Conservation (phyloP, 1,284 basidiomycete genomes). For the Ceratobasidium sp. region DNA sequence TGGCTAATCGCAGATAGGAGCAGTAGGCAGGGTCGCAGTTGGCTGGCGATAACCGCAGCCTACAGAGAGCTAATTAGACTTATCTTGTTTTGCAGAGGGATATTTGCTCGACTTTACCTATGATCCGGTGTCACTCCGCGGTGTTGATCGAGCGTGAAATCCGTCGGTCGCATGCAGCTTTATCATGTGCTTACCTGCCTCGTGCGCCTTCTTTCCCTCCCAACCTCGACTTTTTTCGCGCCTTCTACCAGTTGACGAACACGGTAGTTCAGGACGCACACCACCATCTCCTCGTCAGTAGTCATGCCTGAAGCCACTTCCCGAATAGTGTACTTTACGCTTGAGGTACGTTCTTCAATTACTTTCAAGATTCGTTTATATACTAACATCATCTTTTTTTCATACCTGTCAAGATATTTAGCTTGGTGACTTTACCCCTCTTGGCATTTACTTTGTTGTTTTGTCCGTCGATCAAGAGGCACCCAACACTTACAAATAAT, state of each 20-base stretch:
- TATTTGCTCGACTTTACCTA: not conserved
- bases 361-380: not conserved
- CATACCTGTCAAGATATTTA: not conserved
- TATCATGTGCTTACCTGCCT: not conserved
- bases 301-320: slow-evolving; percentile 16
- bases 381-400: not conserved
- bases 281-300: not conserved
- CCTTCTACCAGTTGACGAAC: not conserved
- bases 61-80: not conserved
- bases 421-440: slow-evolving; percentile 14
- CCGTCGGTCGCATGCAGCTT: not conserved
- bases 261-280: not conserved
- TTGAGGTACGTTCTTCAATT: not conserved
- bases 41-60: too few relatives aligned
- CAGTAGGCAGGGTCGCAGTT: too few relatives aligned
- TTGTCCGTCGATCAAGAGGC: slow-evolving; percentile 35
- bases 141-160: slow-evolving; percentile 8
- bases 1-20: not conserved
- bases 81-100: not conserved
- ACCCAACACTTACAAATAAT: slow-evolving; percentile 31
- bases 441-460: slow-evolving; percentile 34
- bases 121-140: not conserved
- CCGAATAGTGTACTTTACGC: slow-evolving; percentile 25
- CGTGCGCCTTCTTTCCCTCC: not conserved
- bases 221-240: not conserved